These are phyloP conservation scores for Aphanomyces stellatus DNA, from an alignment of 352 stramenopile species.

Conservation along the genomic window DNA sequence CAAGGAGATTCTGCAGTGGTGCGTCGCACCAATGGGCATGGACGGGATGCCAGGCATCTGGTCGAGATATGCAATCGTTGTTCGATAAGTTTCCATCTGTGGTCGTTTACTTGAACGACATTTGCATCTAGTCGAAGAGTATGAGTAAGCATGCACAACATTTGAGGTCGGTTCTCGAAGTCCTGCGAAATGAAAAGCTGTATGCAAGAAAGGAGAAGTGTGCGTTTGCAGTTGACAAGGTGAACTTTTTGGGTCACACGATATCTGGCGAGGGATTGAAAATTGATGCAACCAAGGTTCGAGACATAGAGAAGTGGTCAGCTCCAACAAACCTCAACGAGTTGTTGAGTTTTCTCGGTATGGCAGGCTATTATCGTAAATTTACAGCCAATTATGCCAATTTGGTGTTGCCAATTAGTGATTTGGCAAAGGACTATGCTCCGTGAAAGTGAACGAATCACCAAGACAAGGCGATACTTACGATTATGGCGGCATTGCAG, in stretches of 20 bases:
- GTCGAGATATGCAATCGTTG: slow-evolving; percentile 29
- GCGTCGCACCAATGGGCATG: slow-evolving; percentile 34
- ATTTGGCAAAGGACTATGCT: slow-evolving; percentile 18
- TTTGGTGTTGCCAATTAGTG: slow-evolving; percentile 20
- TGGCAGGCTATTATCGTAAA: slow-evolving; percentile 9
- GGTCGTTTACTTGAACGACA: slow-evolving; percentile 33
- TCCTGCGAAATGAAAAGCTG: not conserved
- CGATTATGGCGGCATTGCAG: slow-evolving; percentile 24
- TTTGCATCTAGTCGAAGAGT: slow-evolving; percentile 17
- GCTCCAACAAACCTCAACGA: not conserved
- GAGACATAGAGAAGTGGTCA: not conserved
- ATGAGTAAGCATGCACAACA: not conserved
- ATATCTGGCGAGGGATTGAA: not conserved
- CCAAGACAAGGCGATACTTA: slow-evolving; percentile 15
- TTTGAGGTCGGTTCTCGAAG: not conserved
- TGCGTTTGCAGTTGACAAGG: not conserved
- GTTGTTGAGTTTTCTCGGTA: slow-evolving; percentile 4
- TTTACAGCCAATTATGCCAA: slow-evolving; percentile 12
- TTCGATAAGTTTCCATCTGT: slow-evolving; percentile 32
- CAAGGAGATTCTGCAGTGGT: slow-evolving; percentile 34
- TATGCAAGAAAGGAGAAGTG: not conserved
- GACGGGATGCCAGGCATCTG: slow-evolving; percentile 32
- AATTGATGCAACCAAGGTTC: slow-evolving; percentile 2
- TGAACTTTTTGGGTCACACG: slow-evolving; percentile 13
- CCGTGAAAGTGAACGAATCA: slow-evolving; percentile 13